Evolutionary conservation across 2,329 filamentous ascomycete species (phyloP), one percentile per base, ranked within the genome.

Genomic region (Botryotinia globosa): DNA sequence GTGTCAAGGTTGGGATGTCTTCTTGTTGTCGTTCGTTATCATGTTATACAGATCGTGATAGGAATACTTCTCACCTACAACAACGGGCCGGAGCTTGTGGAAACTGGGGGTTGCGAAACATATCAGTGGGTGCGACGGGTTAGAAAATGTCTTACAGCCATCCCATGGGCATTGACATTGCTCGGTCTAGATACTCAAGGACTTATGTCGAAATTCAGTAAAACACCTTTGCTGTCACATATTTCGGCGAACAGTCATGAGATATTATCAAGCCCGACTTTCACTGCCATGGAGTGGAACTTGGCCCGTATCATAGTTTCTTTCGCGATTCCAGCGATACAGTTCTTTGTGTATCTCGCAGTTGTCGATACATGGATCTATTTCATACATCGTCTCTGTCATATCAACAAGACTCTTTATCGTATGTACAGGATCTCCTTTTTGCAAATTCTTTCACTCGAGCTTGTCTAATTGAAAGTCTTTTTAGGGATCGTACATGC

Each of bases 361-460:
- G 32, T 70, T 37, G 68, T 70, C 22, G 68, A 70, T 63, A 70
- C 68, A 37, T 70, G 68, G 68, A 62, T 70, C 20, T 70, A 70
- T 62, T 70, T 70, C 51, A 2, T 14, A 14, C 68, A 70, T 63
- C 68, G 68, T 39, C 54, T 62, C 25, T 70, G 68, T 16, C 68
- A 70, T 39, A 32, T 63, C 32, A 70, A 70, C 25, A 70, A 70
- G 25, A 70, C 56, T 25, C 68, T 70, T 32, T 70, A 70, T 37
- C 56, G 68, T 70, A 63, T 29, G 68, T 63, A 69, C 9, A 69
- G 29, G 54, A 14, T 20, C 45, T 1, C 18, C 6, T 25, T 64
- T 65, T 25, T 22, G 10, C 20, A 9, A 42, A n/a, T 51, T 25
- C 18, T 32, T 29, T 34, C 34, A 67, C 4, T 29, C 51, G 34